Evolutionary conservation across 1,139 yeast genomes (phyloP).

Genomic region (Kurtzmaniella quercitrusa): DNA sequence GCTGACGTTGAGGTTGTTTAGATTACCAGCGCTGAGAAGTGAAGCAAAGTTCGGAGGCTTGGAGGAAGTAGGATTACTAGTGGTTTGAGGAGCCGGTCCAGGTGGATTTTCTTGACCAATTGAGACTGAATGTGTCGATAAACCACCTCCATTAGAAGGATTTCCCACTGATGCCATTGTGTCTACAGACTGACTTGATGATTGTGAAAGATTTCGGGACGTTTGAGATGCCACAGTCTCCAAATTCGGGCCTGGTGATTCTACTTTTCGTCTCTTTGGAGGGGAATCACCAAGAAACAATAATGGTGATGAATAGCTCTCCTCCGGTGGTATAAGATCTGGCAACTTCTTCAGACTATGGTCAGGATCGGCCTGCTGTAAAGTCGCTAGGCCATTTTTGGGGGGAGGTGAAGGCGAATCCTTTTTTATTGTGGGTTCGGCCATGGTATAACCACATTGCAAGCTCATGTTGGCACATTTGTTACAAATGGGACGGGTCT

Average conservation of each 20-base stretch:
- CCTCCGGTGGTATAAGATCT: not conserved
- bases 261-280: conserved; percentile 1
- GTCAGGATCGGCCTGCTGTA: not conserved
- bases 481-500: conserved; percentile 47
- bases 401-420: not conserved
- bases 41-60: conserved; percentile 7
- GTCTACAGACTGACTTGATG: not conserved
- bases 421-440: not conserved
- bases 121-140: not conserved
- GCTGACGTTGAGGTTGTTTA: conserved; percentile 41
- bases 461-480: conserved; percentile 43
- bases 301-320: not conserved
- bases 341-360: not conserved
- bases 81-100: not conserved
- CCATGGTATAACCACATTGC: conserved; percentile 47
- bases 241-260: conserved; percentile 4
- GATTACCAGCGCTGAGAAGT: conserved; percentile 39
- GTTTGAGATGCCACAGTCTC: not conserved
- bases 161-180: not conserved
- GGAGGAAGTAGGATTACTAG: conserved; percentile 2
- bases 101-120: not conserved
- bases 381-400: not conserved
- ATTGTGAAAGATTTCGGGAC: not conserved
- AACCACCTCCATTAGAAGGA: not conserved
- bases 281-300: not conserved